Conservation (phyloP, 495 filamentous ascomycete species). For the Aspergillus carlsbadensis region DNA sequence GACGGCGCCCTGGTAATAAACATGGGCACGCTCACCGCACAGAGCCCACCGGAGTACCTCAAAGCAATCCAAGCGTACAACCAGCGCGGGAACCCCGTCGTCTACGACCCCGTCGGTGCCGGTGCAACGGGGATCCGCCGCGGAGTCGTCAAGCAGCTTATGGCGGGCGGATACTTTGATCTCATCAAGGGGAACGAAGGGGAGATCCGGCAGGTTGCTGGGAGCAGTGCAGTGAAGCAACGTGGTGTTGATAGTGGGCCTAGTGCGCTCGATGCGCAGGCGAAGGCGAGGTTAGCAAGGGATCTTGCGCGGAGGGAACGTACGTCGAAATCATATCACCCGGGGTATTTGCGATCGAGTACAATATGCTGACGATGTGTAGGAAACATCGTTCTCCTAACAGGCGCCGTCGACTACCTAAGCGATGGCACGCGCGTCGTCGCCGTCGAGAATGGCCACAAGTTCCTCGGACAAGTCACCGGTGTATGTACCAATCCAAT, state of each 20-base stretch:
- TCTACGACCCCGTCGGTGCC: conserved; percentile 90
- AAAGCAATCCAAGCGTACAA: conserved; percentile 78
- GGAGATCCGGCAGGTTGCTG: conserved; percentile 75
- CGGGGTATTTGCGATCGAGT: no score
- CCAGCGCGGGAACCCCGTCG: conserved; percentile 63
- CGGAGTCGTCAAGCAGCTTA: conserved; percentile 66
- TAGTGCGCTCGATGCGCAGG: conserved; percentile 49
- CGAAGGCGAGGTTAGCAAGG: conserved; percentile 60
- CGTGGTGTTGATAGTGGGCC: conserved; percentile 83
- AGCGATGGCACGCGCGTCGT: conserved; percentile 69
- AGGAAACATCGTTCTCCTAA: conserved; percentile 79
- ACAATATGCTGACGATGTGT: neutral
- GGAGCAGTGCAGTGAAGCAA: conserved; percentile 57
- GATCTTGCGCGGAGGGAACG: conserved; percentile 65
- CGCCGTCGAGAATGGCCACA: conserved; percentile 73
- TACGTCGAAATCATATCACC: conserved; percentile 25
- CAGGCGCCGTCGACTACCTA: conserved; percentile 74
- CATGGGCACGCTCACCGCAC: conserved; percentile 85
- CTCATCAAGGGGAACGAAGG: conserved; percentile 95
- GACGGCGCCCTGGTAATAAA: conserved; percentile 79
- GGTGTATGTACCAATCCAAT: no score
- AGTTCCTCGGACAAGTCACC: conserved; percentile 75
- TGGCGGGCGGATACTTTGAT: conserved; percentile 73
- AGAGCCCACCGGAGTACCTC: conserved; percentile 65
- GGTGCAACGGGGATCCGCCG: conserved; percentile 78